Conservation (phyloP, 1,284 basidiomycete genomes). For the Amylostereum chailletii region DNA sequence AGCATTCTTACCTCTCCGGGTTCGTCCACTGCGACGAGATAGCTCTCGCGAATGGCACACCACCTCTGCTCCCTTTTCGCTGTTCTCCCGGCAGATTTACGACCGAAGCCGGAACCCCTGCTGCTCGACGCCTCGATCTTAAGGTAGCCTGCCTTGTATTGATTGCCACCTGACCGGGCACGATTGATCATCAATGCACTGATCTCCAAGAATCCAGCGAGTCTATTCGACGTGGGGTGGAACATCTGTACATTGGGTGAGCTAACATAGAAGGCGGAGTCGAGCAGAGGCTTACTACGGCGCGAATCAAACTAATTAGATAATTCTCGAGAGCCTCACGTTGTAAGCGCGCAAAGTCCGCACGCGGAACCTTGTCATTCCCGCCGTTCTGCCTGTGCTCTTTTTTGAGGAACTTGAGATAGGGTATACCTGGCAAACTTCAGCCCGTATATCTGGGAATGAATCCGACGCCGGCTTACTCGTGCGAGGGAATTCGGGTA, state of each 20-base stretch:
- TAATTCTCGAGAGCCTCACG: constrained; percentile 84
- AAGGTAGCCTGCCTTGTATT: constrained; percentile 88
- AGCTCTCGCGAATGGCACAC: constrained; percentile 93
- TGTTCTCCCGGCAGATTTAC: constrained; percentile 58
- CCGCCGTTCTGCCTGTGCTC: constrained; percentile 41
- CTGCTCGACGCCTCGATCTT: constrained; percentile 42
- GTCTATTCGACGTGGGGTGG: constrained; percentile 86
- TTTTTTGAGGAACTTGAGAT: constrained; percentile 75
- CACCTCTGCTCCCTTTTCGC: constrained; percentile 73
- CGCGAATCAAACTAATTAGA: constrained; percentile 80
- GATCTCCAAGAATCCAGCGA: constrained; percentile 93
- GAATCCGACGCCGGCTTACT: constrained; percentile 37
- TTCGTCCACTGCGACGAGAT: constrained; percentile 82
- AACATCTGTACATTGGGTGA: constrained; percentile 69
- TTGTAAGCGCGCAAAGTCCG: constrained; percentile 76
- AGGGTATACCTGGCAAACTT: constrained; percentile 58
- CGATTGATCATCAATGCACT: constrained; percentile 83
- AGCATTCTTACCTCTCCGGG: constrained; percentile 64
- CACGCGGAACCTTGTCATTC: constrained; percentile 42
- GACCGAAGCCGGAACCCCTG: constrained; percentile 48
- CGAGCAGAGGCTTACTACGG: constrained; percentile 55
- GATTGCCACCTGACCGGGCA: constrained; percentile 75
- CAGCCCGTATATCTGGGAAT: neutral
- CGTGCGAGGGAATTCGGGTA: constrained; percentile 91
- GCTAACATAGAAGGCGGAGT: constrained; percentile 2